Conservation (phyloP, 257 asterid genomes). For the Echites panduratus region DNA sequence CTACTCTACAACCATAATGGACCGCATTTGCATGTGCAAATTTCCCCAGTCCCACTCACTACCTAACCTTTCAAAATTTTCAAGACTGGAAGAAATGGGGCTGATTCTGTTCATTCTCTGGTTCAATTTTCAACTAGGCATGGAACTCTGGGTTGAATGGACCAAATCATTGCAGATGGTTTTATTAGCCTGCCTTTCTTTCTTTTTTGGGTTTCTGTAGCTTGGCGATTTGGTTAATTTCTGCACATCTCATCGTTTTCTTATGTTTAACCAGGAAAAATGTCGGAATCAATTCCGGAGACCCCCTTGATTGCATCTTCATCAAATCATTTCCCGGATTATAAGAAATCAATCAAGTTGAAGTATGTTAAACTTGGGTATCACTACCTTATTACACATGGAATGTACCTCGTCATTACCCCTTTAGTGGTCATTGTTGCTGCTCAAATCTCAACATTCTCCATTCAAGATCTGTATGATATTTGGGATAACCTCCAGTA, state of each 20-base stretch:
- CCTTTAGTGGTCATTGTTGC: constrained; percentile 25
- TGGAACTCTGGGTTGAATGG: not conserved
- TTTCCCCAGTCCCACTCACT: not conserved
- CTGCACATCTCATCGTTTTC: not conserved
- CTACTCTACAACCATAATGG: constrained; percentile 8
- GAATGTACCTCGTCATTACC: constrained; percentile 27
- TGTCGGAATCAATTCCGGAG: constrained; percentile 19
- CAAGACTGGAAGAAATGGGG: not conserved
- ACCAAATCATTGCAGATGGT: not conserved
- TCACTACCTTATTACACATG: constrained; percentile 35
- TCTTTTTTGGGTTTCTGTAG: not conserved
- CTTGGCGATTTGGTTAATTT: not conserved
- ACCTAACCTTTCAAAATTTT: not conserved
- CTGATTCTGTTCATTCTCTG: not conserved
- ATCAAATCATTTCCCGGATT: constrained; percentile 30
- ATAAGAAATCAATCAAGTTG: constrained; percentile 30
- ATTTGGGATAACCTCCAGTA: constrained; percentile 35
- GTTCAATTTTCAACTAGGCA: not conserved
- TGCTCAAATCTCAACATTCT: constrained; percentile 32
- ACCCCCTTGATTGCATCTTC: constrained; percentile 30
- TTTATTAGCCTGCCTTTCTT: not conserved
- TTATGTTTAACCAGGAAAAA: constrained; percentile 21
- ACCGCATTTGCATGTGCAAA: not conserved
- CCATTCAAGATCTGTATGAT: constrained; percentile 25
- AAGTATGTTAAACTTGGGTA: constrained; percentile 38